Evolutionary conservation across 208 protist species (phyloP).

Genomic region (Novymonas esmeraldas): DNA sequence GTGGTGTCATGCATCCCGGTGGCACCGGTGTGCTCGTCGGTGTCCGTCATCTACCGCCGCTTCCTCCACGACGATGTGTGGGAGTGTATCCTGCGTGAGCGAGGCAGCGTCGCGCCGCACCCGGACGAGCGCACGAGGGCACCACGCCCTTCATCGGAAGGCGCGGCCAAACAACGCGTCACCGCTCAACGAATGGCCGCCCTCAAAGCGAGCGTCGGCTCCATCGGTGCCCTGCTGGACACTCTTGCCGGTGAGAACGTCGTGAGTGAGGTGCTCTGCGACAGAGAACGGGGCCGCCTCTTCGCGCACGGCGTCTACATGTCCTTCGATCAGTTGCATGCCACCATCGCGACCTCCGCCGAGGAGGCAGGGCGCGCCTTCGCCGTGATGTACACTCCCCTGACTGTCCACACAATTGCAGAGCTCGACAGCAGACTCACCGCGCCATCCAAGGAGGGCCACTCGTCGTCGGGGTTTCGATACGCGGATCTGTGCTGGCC

Average conservation of each 20-base stretch:
- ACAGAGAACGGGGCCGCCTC: not conserved
- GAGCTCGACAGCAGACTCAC: not conserved
- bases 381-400: not conserved
- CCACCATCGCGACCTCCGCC: constrained; percentile 33
- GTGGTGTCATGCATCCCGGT: constrained; percentile 14
- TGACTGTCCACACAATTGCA: not conserved
- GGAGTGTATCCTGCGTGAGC: not conserved
- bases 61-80: constrained; percentile 4
- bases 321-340: constrained; percentile 26
- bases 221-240: no score
- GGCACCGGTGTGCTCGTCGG: constrained; percentile 6
- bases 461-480: no score
- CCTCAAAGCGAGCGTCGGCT: no score
- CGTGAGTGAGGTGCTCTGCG: not conserved
- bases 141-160: no score
- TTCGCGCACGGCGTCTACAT: constrained; percentile 40
- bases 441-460: no score
- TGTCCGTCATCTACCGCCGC: not conserved
- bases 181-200: no score
- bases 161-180: no score
- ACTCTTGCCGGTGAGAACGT: not conserved
- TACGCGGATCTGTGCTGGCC: no score
- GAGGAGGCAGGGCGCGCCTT: constrained; percentile 35
- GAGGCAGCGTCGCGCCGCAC: not conserved
- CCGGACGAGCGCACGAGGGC: no score